phyloP scores from a whole-genome alignment of 2,329 filamentous ascomycete species.

The Colletotrichum ledebouriae region DNA sequence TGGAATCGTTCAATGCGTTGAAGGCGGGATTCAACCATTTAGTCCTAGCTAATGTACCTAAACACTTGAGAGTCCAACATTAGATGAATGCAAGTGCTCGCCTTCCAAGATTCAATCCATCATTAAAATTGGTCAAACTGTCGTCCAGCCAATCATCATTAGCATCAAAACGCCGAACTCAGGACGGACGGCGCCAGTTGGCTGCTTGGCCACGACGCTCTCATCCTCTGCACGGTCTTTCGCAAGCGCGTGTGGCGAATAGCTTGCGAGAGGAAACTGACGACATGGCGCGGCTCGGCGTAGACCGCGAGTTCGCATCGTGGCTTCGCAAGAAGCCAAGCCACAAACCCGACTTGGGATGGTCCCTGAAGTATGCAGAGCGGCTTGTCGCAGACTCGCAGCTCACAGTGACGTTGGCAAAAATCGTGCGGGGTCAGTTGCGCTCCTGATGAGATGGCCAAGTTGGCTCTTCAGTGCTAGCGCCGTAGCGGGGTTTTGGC shows the following conservation, averaged over 20 bases:
- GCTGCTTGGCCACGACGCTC: too few species aligned
- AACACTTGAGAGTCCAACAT: too few species aligned
- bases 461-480: conserved; percentile 15
- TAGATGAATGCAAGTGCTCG: too few species aligned
- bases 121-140: too few species aligned
- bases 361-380: neutral
- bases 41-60: too few species aligned
- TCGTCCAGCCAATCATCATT: too few species aligned
- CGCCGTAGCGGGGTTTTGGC: conserved; percentile 24
- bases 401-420: conserved; percentile 33
- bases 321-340: conserved; percentile 21
- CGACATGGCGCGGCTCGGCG: conserved; percentile 24
- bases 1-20: too few species aligned
- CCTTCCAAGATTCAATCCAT: too few species aligned
- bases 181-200: too few species aligned
- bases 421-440: conserved; percentile 30
- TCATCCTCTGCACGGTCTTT: too few species aligned
- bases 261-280: neutral
- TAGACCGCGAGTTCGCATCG: conserved; percentile 1
- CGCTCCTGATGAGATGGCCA: conserved; percentile 32
- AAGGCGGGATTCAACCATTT: too few species aligned
- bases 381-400: conserved; percentile 31
- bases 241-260: conserved; percentile 5
- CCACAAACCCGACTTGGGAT: conserved; percentile 16
- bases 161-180: too few species aligned